Evolutionary conservation across 2,329 filamentous ascomycete species (phyloP), one percentile per base, ranked within the genome.

Genomic region (Fusarium hainanense): DNA sequence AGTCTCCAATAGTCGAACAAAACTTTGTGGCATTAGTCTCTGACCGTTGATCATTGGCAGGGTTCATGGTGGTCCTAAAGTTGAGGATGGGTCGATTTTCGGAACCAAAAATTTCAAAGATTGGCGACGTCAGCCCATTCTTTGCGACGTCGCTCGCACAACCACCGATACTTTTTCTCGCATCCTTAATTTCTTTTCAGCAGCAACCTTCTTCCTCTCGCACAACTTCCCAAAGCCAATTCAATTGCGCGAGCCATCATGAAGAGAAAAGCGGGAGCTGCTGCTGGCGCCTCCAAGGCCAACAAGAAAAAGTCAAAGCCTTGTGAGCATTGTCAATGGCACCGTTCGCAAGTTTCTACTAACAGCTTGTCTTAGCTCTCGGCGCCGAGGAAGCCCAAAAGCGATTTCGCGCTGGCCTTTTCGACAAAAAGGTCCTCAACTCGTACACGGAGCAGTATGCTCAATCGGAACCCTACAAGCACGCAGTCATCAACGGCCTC

Each of bases 401-500:
- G 65, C 84, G 89, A 46, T 93, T 93, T 77, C 86, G 89, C 57
- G 82, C 85, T 55, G 89, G 88, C 7, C 86, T 93, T 41, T 92
- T 93, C 76, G 86, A 90, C 71, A 77, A 85, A 56, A 74, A 85
- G 25, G 84, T 88, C 34, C 84, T 92, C 63, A 74, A 85, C 60
- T 78, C 84, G 34, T 92, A 93, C 79, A 88, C 87, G 12, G 76
- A 82, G 21, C 84, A 87, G 70, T 93, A 93, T 77, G 87, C 88
- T 56, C 76, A 82, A 10, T 93, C 91, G 12, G 79, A 83, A 20
- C 91, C 90, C 7, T 99, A 99, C 85, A 94, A 95, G 79, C 95
- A 99, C 79, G 92, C 92, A 73, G 95, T 99, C 54, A 97, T 99
- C 77, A 86, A 89, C 72, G 84, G 88, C 56, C 85, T 99, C 44